Evolutionary conservation across 2,329 filamentous ascomycete genomes (phyloP), one percentile per base, ranked within the genome.

Genomic region (Aspergillus felis): DNA sequence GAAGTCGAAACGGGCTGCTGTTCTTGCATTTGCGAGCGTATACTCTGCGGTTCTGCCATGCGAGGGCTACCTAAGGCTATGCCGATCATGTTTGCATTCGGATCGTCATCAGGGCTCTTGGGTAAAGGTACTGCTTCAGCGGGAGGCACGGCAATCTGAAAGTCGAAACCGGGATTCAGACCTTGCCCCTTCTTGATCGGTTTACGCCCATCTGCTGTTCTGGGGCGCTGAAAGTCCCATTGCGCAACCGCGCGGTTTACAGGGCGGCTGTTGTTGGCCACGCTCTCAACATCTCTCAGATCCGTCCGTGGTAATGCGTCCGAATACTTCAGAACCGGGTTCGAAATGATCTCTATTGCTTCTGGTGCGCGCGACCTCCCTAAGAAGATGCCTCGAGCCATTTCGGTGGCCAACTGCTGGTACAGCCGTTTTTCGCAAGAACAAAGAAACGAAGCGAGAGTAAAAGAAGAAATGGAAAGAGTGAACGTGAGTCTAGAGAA

Each of bases 51-150:
- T n/a, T 66, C 59, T 4, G 68, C 29, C 61, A 71, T 63, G 14
- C 79, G 76, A 25, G 89, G 89, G 66, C 88, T 91, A 32, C 88
- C 89, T 56, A 91, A 75, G 1, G 89, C 89, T 81, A 92, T 87
- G 9, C 89, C 89, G 60, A 92, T 91, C 64, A 78, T 79, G 59
- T 77, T 74, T 48, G 78, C 77, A 7, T 76, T 73, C 7, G 58
- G 57, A 32, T 63, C 60, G 38, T 60, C 57, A 22, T 64, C 62
- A 12, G 61, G 56, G 7, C 50, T 53, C 3, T 59, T 52, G 3
- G 59, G 61, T 0, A 60, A 57, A n/a, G 58, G 58, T 7, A 69
- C 53, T 0, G 58, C 61, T 50, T 68, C 66, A 22, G 66, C 60
- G 3, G 68, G 67, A 4, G 68, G 70, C 14, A 62, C 58, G 1